These are phyloP conservation scores for Gaultheria prostrata DNA, from an alignment of 148 eudicot genomes.

Conservation along the genomic window DNA sequence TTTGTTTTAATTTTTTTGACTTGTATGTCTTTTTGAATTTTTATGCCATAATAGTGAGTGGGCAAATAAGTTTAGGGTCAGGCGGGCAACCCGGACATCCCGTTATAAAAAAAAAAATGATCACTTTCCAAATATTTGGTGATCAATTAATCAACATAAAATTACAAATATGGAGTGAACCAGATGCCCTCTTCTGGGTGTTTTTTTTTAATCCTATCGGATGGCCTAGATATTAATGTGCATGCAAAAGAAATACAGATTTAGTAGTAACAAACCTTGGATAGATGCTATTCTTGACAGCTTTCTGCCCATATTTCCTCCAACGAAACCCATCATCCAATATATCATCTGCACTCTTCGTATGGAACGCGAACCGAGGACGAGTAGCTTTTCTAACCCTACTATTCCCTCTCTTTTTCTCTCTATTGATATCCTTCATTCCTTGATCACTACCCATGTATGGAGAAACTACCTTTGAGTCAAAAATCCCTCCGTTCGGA, in stretches of 20 bases:
- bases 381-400: conserved; percentile 24
- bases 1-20: too few relatives aligned
- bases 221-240: too few relatives aligned
- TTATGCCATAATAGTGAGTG: too few relatives aligned
- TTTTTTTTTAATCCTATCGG: too few relatives aligned
- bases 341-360: conserved; percentile 63
- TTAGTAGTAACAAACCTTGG: conserved; percentile 41
- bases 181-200: too few relatives aligned
- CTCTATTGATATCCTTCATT: neutral
- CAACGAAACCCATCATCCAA: conserved; percentile 76
- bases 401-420: conserved; percentile 18
- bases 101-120: too few relatives aligned
- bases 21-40: too few relatives aligned
- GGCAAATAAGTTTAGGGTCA: too few relatives aligned
- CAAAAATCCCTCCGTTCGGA: neutral
- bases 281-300: conserved; percentile 60
- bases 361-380: conserved; percentile 61
- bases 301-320: conserved; percentile 79
- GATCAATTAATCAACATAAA: too few relatives aligned
- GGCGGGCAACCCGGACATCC: too few relatives aligned
- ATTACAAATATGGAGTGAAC: too few relatives aligned
- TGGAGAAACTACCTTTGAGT: neutral
- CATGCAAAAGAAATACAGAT: neutral
- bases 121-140: too few relatives aligned
- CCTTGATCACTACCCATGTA: neutral